phyloP scores from a whole-genome alignment of 805 yeast genomes.

The Babjeviella inositovora region DNA sequence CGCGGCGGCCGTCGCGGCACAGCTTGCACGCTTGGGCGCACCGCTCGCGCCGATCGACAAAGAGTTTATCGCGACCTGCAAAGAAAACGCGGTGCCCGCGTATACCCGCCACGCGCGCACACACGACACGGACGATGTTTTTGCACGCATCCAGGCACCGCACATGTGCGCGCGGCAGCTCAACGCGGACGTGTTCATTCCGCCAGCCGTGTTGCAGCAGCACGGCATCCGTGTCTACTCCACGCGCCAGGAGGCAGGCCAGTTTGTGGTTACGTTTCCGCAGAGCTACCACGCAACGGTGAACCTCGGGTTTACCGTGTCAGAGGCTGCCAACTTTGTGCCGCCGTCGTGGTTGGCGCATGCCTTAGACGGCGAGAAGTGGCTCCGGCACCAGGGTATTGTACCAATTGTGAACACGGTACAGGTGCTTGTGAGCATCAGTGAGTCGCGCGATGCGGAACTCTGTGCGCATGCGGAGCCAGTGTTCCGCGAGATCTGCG shows the following conservation, averaged over 20 bases:
- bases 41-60: too few species aligned
- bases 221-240: slow-evolving; percentile 30
- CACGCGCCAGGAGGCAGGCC: slow-evolving; percentile 45
- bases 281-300: slow-evolving; percentile 30
- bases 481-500: slow-evolving; percentile 14
- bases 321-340: slow-evolving; percentile 43
- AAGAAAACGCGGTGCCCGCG: too few species aligned
- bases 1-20: too few species aligned
- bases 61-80: too few species aligned
- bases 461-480: slow-evolving; percentile 15
- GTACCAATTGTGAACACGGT: slow-evolving; percentile 39
- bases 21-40: too few species aligned
- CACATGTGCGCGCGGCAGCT: slow-evolving; percentile 6
- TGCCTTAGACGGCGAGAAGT: slow-evolving; percentile 29
- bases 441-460: slow-evolving; percentile 18
- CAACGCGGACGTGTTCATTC: slow-evolving; percentile 28
- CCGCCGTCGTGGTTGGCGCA: slow-evolving; percentile 36
- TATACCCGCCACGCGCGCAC: slow-evolving; percentile 5
- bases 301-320: slow-evolving; percentile 37
- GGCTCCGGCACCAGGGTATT: slow-evolving; percentile 29
- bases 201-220: slow-evolving; percentile 29
- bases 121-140: too few species aligned
- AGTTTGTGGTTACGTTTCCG: slow-evolving; percentile 42
- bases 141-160: too few species aligned
- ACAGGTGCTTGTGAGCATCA: too few species aligned